Evolutionary conservation across 2,329 filamentous ascomycete genomes (phyloP).

Genomic region (Colletotrichum horii): DNA sequence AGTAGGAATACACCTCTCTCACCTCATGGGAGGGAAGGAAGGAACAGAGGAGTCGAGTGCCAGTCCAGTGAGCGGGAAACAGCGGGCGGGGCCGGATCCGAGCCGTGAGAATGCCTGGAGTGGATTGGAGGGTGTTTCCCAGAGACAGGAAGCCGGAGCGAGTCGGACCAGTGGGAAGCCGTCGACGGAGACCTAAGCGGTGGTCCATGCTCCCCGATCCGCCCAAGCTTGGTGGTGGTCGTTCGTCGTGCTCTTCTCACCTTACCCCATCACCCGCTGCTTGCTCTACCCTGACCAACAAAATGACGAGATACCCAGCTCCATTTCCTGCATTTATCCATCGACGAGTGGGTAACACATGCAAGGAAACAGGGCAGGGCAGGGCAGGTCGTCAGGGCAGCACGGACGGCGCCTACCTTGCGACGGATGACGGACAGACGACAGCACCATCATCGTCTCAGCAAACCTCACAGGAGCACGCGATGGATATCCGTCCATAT

Average conservation of each 20-base stretch:
- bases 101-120: not conserved
- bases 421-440: not conserved
- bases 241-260: not conserved
- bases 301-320: slow-evolving; percentile 5
- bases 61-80: not conserved
- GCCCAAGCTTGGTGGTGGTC: not conserved
- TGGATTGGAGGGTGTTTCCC: not conserved
- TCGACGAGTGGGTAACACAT: not conserved
- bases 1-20: not conserved
- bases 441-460: not conserved
- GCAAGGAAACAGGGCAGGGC: not conserved
- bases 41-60: not conserved
- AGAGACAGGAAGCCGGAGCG: slow-evolving; percentile 11
- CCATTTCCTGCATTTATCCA: slow-evolving; percentile 4
- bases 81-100: slow-evolving; percentile 1
- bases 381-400: not conserved
- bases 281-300: not conserved
- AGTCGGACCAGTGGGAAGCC: slow-evolving; percentile 4
- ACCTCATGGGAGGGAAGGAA: not conserved
- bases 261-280: not conserved
- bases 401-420: not conserved
- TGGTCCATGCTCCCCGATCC: slow-evolving; percentile 12
- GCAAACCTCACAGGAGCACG: not conserved
- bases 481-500: no score
- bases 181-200: slow-evolving; percentile 9